Base-by-base conservation (phyloP, 176 grass and related monocot genomes). In the Bothriochloa decipiens region DNA sequence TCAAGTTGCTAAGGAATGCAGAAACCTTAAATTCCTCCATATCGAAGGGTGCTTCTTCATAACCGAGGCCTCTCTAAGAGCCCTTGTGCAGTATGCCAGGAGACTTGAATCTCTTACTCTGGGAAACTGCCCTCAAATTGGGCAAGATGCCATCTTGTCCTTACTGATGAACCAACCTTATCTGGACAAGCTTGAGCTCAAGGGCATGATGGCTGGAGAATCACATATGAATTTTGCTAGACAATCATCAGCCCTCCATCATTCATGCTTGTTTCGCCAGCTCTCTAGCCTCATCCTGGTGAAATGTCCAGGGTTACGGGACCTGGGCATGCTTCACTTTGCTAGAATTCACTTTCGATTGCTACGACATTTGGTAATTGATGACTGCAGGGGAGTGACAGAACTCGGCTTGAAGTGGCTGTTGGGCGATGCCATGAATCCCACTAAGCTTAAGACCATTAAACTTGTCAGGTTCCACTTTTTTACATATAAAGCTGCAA, bases 311-410 rank as follows among this genome's bases (percentile, higher is more conserved):
- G 42, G 71, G 25, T 65, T 84, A 84, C 28, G 22, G 11, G 43
- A 84, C 22, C 0, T 8, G 29, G 23, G 58, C 42, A 65, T 76
- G 28, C 61, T 66, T 36, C 18, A 50, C 20, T 67, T 84, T 75
- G 27, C 40, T 84, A 11, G 47, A 9, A 52, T 66, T 11, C 27
- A 23, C 11, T 76, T 84, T 2, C 20, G 20, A 53, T 39, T 75
- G 70, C 29, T 50, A 33, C 22, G 11, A 16, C 40, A 75, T 76
- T 74, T 84, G 28, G 58, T 75, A 22, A 74, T 84, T 66, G 60
- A 84, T 39, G 82, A 84, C 60, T 76, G 71, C 42, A 84, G 22
- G 25, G 82, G 71, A 66, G 12, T 84, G 25, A 75, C 82, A 36
- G 28, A 84, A 7, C 17, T 11, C 53, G 70, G 72, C 42, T 32